Percentiles rank a stretch among this genome's conserved stretches.
phyloP scores from a whole-genome alignment of 2,329 filamentous ascomycete species.

The Whalleya microplaca region DNA sequence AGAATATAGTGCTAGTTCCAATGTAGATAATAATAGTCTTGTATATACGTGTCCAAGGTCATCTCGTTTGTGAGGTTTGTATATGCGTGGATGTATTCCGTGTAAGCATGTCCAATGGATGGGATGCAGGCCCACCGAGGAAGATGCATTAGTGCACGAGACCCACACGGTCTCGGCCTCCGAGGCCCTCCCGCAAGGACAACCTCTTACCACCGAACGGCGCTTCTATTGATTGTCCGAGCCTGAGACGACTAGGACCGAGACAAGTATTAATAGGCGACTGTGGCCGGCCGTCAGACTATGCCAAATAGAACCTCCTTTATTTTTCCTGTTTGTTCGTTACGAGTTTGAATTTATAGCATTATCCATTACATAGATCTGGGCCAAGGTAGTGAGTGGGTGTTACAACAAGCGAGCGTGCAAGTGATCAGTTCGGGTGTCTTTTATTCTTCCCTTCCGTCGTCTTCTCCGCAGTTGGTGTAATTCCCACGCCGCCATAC shows the following conservation, averaged over 20 bases:
- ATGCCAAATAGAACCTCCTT: neutral
- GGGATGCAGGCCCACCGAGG: neutral
- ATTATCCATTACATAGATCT: too few relatives aligned
- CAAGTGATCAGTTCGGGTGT: too few relatives aligned
- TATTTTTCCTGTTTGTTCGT: constrained; percentile 2
- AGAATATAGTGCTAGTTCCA: too few relatives aligned
- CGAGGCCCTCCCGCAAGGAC: neutral
- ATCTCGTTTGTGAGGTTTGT: neutral
- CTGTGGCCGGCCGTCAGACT: too few relatives aligned
- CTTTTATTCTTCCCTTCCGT: too few relatives aligned
- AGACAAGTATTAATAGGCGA: neutral
- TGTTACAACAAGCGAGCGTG: too few relatives aligned
- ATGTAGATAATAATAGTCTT: neutral
- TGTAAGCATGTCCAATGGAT: too few relatives aligned
- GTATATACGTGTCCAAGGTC: neutral
- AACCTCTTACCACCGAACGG: neutral
- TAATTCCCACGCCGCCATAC: too few relatives aligned
- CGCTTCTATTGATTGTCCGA: neutral
- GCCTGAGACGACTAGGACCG: neutral
- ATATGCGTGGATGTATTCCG: too few relatives aligned
- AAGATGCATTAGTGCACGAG: neutral
- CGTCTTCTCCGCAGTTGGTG: too few relatives aligned
- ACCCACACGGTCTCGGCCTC: neutral
- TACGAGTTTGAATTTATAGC: neutral
- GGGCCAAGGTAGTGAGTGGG: too few relatives aligned